Base-by-base conservation (phyloP, 768 basidiomycete genomes). In the Trametes villosa region DNA sequence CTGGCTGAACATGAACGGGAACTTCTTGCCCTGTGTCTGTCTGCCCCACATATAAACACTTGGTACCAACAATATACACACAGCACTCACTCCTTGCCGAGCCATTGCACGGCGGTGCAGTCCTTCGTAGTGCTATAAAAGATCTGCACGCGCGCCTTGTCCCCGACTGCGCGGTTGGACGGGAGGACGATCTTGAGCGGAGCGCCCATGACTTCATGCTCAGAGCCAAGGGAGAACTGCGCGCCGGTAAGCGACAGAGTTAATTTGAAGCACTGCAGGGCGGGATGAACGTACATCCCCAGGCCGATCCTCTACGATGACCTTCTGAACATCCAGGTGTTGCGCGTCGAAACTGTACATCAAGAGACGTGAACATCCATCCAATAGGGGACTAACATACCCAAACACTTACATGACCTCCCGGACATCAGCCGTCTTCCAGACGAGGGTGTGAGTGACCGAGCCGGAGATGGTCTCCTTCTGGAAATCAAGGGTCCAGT, bases 1-100 rank as follows among this genome's bases (percentile, higher is more conserved):
- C 68, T 97, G 96, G 60, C 92, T 94, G 78, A 95, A 98, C 17
- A 98, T 74, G 75, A 90, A 97, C 0, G 92, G 88, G 70, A 91
- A 89, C 20, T 78, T 76, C 65, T 93, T 93, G 9, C 93, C 93
- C 60, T 92, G 91, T 0, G 94, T 97, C 75, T 94, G 62, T 59
- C 59, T 63, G 30, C 1, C 30, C 7, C 26, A 20, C 26, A 65
- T 9, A 29, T n/a, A n/a, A n/a, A n/a, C n/a, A n/a, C n/a, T 50
- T 52, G 42, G 53, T 20, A 3, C n/a, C 42, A 44, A n/a, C 42
- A 3, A 27, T 27, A 34, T 20, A 41, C 13, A 4, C 9, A 7
- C 12, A 45, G 30, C 13, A 44, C 80, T 42, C 71, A 92, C 87
- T 88, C 86, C 70, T 92, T 89, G 22, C 84, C 86, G 11, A 96